Conservation (phyloP, 2,329 filamentous ascomycete species). For the Botrytis byssoidea region DNA sequence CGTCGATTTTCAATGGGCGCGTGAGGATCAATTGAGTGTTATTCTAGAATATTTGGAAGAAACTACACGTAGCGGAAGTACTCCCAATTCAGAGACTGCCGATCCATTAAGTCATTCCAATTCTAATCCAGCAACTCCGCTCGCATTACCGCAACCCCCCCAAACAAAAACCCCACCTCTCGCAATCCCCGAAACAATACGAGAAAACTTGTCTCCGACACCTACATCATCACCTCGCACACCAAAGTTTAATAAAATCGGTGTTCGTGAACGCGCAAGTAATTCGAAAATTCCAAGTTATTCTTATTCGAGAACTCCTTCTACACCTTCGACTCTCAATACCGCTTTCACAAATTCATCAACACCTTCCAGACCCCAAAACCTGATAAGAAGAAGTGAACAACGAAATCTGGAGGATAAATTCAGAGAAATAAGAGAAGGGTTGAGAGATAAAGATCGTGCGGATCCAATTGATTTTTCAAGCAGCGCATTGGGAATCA, state of each 20-base stretch:
- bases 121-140: background rate
- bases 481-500: background rate
- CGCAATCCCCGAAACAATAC: conserved; percentile 3
- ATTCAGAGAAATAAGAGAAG: conserved; percentile 11
- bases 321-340: background rate
- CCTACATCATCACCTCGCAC: conserved; percentile 1
- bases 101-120: background rate
- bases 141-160: background rate
- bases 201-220: background rate
- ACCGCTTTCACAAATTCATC: background rate
- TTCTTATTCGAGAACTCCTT: background rate
- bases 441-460: background rate
- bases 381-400: background rate
- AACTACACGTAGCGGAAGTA: conserved; percentile 16
- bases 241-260: conserved; percentile 1
- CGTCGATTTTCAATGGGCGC: conserved; percentile 28
- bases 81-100: background rate
- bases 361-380: background rate
- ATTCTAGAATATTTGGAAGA: conserved; percentile 31
- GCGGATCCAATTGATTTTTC: background rate
- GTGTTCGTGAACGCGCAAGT: background rate
- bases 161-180: background rate
- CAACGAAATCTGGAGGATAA: background rate
- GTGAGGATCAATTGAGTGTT: conserved; percentile 33
- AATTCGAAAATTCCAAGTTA: background rate